A percentile compares a stretch with the other conserved stretches of the same genome.
Conservation (phyloP, 208 protist species). For the Trypanosoma rangeli region DNA sequence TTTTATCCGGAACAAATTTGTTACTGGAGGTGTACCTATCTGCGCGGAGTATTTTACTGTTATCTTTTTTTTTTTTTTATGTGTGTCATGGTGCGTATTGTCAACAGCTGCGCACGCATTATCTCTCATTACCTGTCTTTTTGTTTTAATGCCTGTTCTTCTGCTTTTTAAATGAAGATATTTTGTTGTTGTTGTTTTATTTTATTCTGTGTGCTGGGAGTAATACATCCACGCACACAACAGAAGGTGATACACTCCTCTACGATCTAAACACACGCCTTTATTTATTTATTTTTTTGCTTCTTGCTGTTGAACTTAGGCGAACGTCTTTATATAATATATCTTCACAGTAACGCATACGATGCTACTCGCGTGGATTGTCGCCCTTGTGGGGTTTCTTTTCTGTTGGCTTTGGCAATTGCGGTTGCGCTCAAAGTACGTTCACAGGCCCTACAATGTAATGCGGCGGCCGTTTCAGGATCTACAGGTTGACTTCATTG, state of each 20-base stretch:
- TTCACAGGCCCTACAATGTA: constrained; percentile 27
- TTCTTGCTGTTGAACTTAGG: neutral
- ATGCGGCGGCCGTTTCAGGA: neutral
- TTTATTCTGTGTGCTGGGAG: no score
- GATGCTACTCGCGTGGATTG: neutral
- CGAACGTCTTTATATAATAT: neutral
- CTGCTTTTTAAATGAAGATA: no score
- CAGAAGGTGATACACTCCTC: neutral
- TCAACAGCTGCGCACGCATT: no score
- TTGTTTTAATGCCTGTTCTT: no score
- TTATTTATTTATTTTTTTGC: constrained; percentile 1
- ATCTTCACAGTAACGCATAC: neutral
- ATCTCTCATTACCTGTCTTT: no score
- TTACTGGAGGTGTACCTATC: no score
- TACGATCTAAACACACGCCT: neutral
- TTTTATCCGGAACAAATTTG: no score
- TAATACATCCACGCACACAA: neutral
- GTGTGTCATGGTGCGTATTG: no score
- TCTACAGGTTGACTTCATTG: constrained; percentile 58
- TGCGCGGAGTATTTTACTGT: no score
- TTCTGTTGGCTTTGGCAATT: constrained; percentile 40
- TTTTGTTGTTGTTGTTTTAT: no score
- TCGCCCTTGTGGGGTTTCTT: neutral
- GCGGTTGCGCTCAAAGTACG: constrained; percentile 36
- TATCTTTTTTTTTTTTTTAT: no score